Percentiles rank a stretch among this genome's conserved stretches.
These are phyloP conservation scores for Tricholomella constricta DNA, from an alignment of 768 basidiomycete genomes.

Conservation along the genomic window DNA sequence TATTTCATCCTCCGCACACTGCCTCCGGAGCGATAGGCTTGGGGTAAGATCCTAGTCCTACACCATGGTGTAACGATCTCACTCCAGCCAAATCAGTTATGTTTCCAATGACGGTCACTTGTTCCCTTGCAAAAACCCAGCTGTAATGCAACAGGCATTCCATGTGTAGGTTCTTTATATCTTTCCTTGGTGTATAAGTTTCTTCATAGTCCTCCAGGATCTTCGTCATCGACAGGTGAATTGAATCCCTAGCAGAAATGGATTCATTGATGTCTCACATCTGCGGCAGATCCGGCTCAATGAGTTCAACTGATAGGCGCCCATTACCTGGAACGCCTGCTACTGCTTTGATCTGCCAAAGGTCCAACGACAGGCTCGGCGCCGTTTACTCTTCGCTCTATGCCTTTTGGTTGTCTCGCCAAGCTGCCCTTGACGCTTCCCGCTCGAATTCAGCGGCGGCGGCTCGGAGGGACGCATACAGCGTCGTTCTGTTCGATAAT, in stretches of 20 bases:
- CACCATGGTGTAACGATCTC: not conserved
- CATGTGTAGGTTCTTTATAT: slow-evolving; percentile 51
- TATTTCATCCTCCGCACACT: slow-evolving; percentile 46
- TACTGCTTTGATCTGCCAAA: slow-evolving; percentile 35
- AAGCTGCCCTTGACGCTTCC: slow-evolving; percentile 31
- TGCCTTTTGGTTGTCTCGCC: slow-evolving; percentile 57
- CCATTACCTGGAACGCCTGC: slow-evolving; percentile 49
- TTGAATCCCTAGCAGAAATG: not conserved
- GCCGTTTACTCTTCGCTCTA: slow-evolving; percentile 59
- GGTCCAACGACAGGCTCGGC: slow-evolving; percentile 51
- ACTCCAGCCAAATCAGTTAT: slow-evolving; percentile 33
- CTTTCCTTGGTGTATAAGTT: not conserved
- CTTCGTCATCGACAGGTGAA: not conserved
- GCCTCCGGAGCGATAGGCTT: slow-evolving; percentile 7
- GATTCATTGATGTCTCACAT: not conserved
- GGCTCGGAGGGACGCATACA: slow-evolving; percentile 55
- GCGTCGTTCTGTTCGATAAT: slow-evolving; percentile 49
- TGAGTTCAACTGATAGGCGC: slow-evolving; percentile 39
- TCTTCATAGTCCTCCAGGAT: not conserved
- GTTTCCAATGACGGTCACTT: slow-evolving; percentile 58
- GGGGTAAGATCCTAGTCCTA: not conserved
- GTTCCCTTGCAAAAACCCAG: slow-evolving; percentile 56
- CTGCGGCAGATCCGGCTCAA: slow-evolving; percentile 50
- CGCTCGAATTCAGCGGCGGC: slow-evolving; percentile 18
- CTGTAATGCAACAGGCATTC: slow-evolving; percentile 52